Conservation (phyloP, 306 rosid genomes). For the Vigna reflexopilosa region DNA sequence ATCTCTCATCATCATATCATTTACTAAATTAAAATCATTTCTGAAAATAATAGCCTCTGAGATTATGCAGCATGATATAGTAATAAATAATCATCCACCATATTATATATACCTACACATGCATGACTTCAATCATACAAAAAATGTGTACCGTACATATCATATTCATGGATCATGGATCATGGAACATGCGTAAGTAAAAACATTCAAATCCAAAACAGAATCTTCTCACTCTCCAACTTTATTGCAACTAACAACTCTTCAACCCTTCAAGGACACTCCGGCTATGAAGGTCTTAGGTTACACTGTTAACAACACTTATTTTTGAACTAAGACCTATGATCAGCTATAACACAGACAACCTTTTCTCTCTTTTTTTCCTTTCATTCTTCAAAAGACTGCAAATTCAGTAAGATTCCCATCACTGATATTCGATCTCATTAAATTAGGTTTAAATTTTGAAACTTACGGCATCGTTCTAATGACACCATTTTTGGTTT, state of each 20-base stretch:
- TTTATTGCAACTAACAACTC: constrained; percentile 57
- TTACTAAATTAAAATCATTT: constrained; percentile 24
- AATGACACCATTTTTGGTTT: constrained; percentile 30
- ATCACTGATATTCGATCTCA: too few relatives aligned
- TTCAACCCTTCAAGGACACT: constrained; percentile 26
- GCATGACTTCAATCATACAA: constrained; percentile 26
- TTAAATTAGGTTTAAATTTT: too few relatives aligned
- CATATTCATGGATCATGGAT: constrained; percentile 35
- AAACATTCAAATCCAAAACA: constrained; percentile 57
- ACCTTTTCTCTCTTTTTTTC: not conserved
- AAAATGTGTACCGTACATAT: constrained; percentile 49
- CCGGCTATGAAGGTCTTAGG: constrained; percentile 26
- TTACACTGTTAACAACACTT: not conserved
- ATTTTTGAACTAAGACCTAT: constrained; percentile 15
- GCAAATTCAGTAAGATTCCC: not conserved
- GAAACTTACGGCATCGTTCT: too few relatives aligned
- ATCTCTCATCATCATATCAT: constrained; percentile 41
- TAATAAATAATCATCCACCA: constrained; percentile 3
- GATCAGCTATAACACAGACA: not conserved
- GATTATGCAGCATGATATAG: constrained; percentile 16
- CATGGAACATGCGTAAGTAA: constrained; percentile 54
- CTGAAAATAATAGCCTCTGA: not conserved
- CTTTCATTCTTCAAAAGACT: not conserved
- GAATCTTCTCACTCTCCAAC: constrained; percentile 65
- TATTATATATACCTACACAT: constrained; percentile 25